Conservation (phyloP, 2,329 filamentous ascomycete genomes). For the Phaeosphaeria sp. region DNA sequence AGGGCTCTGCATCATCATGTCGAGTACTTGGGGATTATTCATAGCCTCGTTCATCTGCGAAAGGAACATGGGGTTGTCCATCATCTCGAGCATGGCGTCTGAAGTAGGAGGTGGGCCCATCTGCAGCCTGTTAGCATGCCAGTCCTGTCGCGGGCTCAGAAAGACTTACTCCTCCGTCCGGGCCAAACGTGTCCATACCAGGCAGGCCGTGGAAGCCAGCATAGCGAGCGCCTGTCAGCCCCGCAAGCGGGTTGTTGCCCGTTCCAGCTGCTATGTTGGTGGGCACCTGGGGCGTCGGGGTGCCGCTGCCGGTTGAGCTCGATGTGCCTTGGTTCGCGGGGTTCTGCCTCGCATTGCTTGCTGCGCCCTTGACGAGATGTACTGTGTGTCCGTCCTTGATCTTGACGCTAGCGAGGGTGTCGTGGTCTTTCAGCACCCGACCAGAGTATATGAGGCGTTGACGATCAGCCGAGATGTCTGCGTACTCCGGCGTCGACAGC, state of each 20-base stretch:
- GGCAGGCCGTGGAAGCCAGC: conserved; percentile 91
- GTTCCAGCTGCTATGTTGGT: conserved; percentile 80
- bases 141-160: not conserved
- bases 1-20: conserved; percentile 70
- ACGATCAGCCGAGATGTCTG: conserved; percentile 84
- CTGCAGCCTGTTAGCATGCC: conserved; percentile 55
- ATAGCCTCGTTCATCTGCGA: conserved; percentile 93
- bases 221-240: conserved; percentile 89
- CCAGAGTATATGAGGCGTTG: conserved; percentile 98
- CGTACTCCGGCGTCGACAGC: conserved; percentile 79
- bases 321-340: conserved; percentile 57
- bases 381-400: conserved; percentile 96
- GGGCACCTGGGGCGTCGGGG: conserved; percentile 68
- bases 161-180: conserved; percentile 87
- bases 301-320: conserved; percentile 45
- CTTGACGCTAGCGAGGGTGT: conserved; percentile 85
- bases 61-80: conserved; percentile 86
- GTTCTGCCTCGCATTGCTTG: conserved; percentile 76
- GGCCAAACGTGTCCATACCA: conserved; percentile 86
- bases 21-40: conserved; percentile 91
- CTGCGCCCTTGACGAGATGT: conserved; percentile 94
- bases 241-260: conserved; percentile 86
- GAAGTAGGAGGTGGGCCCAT: conserved; percentile 88
- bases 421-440: conserved; percentile 93
- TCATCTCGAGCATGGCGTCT: conserved; percentile 82